Base-by-base conservation (phyloP, 2,329 filamentous ascomycete genomes). In the Fusarium sp. region DNA sequence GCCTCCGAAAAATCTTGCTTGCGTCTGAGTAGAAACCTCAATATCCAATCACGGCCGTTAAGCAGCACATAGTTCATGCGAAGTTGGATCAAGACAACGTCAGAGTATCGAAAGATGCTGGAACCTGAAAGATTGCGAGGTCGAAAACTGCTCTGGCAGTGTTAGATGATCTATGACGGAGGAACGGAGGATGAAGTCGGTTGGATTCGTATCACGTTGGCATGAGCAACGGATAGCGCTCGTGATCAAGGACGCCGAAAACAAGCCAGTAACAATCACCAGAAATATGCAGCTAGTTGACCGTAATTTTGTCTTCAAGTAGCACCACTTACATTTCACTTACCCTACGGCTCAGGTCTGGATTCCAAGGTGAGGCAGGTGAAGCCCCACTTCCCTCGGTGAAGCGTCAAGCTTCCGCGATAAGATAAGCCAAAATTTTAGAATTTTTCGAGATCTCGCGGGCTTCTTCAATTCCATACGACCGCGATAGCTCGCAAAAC, bases 341-440 rank as follows among this genome's bases (percentile, higher is more conserved):
- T 53, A 53, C 50, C 50, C 34, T 53, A 12, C 4, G 12, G 24
- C 18, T 20, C 7, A 42, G 24, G 14, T 42, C 18, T 0, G 2
- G 4, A 18, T 53, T 43, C 10, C 22, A 18, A 50, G 38, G 24
- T 34, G 25, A 51, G 24, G 5, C 1, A 15, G 18, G 54, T 55
- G 40, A 46, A 25, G 55, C 64, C 54, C 68, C 68, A 58, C 63
- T 24, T 46, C 16, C 2, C 40, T 65, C 65, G 73, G 73, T 75
- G 67, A 63, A 47, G 68, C 59, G 43, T 65, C 67, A 52, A 66
- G 30, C 32, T 55, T 45, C 53, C 57, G 2, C 59, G 68, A 65
- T 71, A 71, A 71, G 68, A 71, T 71, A 71, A 72, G 68, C 59
- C 52, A 55, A 30, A 69, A 34, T 43, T 66, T 53, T 59, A 63